These are phyloP conservation scores for Macroventuria anomochaeta DNA, from an alignment of 2,329 filamentous ascomycete genomes.

Conservation along the genomic window DNA sequence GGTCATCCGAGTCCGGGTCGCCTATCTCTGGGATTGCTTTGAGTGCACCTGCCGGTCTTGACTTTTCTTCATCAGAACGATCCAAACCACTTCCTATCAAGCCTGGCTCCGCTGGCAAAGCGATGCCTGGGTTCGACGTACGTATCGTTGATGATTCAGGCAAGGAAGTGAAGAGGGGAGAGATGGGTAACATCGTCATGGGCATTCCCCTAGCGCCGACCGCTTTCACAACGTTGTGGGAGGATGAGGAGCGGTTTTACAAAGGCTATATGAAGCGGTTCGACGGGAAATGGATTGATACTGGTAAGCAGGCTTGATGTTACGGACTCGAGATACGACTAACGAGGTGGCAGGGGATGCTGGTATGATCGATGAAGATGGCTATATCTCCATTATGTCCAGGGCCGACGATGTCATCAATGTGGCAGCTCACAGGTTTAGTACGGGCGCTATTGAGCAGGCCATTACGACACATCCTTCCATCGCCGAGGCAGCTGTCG, in stretches of 20 bases:
- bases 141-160: constrained; percentile 83
- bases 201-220: constrained; percentile 83
- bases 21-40: constrained; percentile 72
- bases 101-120: constrained; percentile 86
- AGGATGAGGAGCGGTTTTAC: constrained; percentile 85
- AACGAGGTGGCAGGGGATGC: constrained; percentile 65
- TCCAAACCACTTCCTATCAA: constrained; percentile 67
- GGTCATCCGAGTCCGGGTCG: constrained; percentile 73
- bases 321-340: neutral
- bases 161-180: constrained; percentile 70
- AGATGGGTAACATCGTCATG: constrained; percentile 92
- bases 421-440: constrained; percentile 90
- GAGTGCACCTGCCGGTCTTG: constrained; percentile 65
- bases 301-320: constrained; percentile 52
- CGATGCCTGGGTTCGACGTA: constrained; percentile 91
- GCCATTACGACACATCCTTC: constrained; percentile 80
- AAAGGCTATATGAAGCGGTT: constrained; percentile 85
- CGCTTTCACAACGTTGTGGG: constrained; percentile 84
- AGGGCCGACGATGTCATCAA: constrained; percentile 88
- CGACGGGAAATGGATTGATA: constrained; percentile 82
- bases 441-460: constrained; percentile 91
- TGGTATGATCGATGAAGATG: constrained; percentile 80
- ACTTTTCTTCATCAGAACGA: constrained; percentile 55
- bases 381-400: constrained; percentile 68
- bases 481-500: constrained; percentile 84